phyloP scores from a whole-genome alignment of 441 rosid genomes.

The Arabidopsis lyrata region DNA sequence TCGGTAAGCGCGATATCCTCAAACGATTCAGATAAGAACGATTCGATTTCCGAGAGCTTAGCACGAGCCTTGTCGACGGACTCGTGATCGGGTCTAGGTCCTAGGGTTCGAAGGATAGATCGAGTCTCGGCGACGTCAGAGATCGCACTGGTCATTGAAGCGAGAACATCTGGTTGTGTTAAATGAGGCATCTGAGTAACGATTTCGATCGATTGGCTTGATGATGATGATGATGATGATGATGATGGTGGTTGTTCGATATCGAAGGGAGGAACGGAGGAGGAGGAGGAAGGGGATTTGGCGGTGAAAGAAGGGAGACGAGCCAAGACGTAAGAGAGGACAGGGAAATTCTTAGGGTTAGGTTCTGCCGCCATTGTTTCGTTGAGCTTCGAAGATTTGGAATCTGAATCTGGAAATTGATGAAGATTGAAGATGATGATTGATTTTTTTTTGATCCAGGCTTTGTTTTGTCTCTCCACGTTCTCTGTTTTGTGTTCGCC shows the following conservation, averaged over 20 bases:
- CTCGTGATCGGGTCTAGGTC: slow-evolving; percentile 94
- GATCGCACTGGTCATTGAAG: slow-evolving; percentile 80
- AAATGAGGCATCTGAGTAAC: slow-evolving; percentile 68
- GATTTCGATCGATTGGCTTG: slow-evolving; percentile 40
- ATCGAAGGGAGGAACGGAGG: slow-evolving; percentile 48
- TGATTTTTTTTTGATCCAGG: not conserved
- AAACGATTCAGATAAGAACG: slow-evolving; percentile 60
- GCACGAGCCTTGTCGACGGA: slow-evolving; percentile 69
- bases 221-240: slow-evolving; percentile 3
- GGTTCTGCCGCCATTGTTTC: slow-evolving; percentile 58
- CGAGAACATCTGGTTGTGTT: slow-evolving; percentile 64
- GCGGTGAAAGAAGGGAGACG: slow-evolving; percentile 67
- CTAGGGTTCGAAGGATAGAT: slow-evolving; percentile 72
- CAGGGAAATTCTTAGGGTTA: slow-evolving; percentile 69
- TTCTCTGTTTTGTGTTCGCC: not conserved
- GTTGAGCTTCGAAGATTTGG: slow-evolving; percentile 21
- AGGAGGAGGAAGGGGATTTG: slow-evolving; percentile 40
- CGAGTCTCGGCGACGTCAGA: slow-evolving; percentile 84
- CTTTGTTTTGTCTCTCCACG: slow-evolving; percentile 18
- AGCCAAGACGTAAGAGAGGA: slow-evolving; percentile 78
- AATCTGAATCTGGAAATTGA: slow-evolving; percentile 36
- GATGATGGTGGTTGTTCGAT: slow-evolving; percentile 62
- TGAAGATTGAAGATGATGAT: slow-evolving; percentile 11
- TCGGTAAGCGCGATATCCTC: slow-evolving; percentile 68
- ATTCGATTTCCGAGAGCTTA: slow-evolving; percentile 64